Base-by-base conservation (phyloP, 805 yeast species). In the Candida taoyuanica region DNA sequence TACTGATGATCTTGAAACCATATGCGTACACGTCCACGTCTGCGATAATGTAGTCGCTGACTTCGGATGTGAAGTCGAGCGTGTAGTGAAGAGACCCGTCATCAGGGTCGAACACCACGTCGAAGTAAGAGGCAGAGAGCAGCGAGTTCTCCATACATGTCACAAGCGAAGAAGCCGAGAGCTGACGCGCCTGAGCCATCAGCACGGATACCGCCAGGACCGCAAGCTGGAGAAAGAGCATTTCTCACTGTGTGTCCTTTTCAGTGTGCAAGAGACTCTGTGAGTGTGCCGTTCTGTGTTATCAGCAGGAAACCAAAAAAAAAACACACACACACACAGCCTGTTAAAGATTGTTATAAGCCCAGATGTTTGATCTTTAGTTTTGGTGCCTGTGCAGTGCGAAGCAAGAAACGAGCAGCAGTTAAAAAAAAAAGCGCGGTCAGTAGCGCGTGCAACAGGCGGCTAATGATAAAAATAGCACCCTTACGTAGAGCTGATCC, bases 141-240 rank as follows among this genome's bases (percentile, higher is more conserved):
- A 76, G 78, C 4, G 91, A 81, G 55, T 75, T 66, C 42, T 78
- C 84, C 85, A 81, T 81, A 64, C 97, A 89, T 8, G 94, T 77
- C 33, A 88, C 95, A 46, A 89, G 70, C 4, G 96, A 85, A 13
- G 82, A 67, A 7, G 95, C 95, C 16, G 56, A 55, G 16, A 79
- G 58, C 23, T 58, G 51, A 42, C 74, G 67, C 9, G 36, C 40
- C 17, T 31, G 3, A 6, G 33, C 16, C 11, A 42, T 12, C 4
- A 32, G 31, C 5, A 30, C 13, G 28, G 35, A 21, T 15, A 14
- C n/a, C 12, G 24, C 23, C 12, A 31, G 26, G 12, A 30, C 31
- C n/a, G 33, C 7, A 12, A 25, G 8, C 7, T 28, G 12, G 28
- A 25, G 14, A 13, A n/a, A n/a, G 12, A 25, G 28, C 28, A 25